phyloP scores from a whole-genome alignment of 371 early-diverging fungal species.

The Haplosporangium sp. region DNA sequence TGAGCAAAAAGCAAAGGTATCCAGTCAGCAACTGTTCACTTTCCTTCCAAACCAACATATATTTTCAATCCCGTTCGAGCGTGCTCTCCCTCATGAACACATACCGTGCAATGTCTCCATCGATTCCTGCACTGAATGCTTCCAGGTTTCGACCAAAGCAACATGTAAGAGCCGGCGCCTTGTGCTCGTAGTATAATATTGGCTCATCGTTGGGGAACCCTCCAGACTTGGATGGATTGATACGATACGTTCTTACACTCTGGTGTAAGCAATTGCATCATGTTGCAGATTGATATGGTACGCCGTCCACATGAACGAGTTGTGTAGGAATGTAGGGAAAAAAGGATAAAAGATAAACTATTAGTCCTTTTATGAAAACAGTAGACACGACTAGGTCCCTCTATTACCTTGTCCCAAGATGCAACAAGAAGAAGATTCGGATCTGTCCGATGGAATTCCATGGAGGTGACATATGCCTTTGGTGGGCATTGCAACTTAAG shows the following conservation, averaged over 20 bases:
- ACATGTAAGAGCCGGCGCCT: background rate
- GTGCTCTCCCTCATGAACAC: background rate
- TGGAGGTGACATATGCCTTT: background rate
- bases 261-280: too few species aligned
- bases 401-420: slow-evolving; percentile 8
- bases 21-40: too few species aligned
- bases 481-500: background rate
- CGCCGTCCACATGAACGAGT: too few species aligned
- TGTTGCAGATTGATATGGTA: too few species aligned
- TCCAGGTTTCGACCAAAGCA: background rate
- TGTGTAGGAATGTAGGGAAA: too few species aligned
- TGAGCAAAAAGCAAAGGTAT: too few species aligned
- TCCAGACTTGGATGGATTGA: too few species aligned
- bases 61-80: too few species aligned
- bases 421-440: background rate
- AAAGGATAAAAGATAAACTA: background rate
- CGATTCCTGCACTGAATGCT: slow-evolving; percentile 6
- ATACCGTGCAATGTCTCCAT: background rate
- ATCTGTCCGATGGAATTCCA: background rate
- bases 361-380: background rate
- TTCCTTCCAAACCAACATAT: too few species aligned
- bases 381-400: too few species aligned
- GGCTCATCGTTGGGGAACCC: background rate
- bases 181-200: background rate
- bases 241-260: too few species aligned